Evolutionary conservation across 2,329 filamentous ascomycete species (phyloP).

Genomic region (Epichloe aotearoae): DNA sequence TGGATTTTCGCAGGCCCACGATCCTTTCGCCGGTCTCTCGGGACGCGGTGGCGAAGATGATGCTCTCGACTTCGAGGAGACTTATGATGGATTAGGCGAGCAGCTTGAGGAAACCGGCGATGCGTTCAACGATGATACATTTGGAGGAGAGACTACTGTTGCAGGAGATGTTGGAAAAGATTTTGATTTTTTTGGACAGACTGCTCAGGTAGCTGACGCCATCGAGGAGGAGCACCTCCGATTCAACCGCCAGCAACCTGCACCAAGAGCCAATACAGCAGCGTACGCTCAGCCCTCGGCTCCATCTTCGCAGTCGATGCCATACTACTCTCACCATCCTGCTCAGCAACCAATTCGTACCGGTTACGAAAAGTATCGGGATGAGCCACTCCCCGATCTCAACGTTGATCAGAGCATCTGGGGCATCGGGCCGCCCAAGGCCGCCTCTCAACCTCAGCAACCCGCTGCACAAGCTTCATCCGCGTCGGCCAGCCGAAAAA

Average conservation of each 20-base stretch:
- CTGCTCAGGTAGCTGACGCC: constrained; percentile 71
- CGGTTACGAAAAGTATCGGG: constrained; percentile 85
- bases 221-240: constrained; percentile 86
- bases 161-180: constrained; percentile 62
- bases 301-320: constrained; percentile 16
- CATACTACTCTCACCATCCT: constrained; percentile 25
- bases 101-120: constrained; percentile 85
- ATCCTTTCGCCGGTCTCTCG: constrained; percentile 79
- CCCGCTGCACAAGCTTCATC: constrained; percentile 12
- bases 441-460: constrained; percentile 20
- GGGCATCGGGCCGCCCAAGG: constrained; percentile 54
- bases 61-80: constrained; percentile 77
- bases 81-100: constrained; percentile 88
- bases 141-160: constrained; percentile 37
- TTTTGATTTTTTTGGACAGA: constrained; percentile 98
- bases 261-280: constrained; percentile 22
- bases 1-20: constrained; percentile 70
- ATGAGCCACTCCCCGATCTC: constrained; percentile 77
- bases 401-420: constrained; percentile 89
- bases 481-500: constrained; percentile 45
- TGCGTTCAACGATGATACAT: constrained; percentile 94
- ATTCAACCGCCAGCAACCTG: constrained; percentile 61
- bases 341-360: constrained; percentile 52
- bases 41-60: constrained; percentile 46
- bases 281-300: constrained; percentile 19